phyloP scores from a whole-genome alignment of 2,329 filamentous ascomycete species.

The Anthostomella pinea region DNA sequence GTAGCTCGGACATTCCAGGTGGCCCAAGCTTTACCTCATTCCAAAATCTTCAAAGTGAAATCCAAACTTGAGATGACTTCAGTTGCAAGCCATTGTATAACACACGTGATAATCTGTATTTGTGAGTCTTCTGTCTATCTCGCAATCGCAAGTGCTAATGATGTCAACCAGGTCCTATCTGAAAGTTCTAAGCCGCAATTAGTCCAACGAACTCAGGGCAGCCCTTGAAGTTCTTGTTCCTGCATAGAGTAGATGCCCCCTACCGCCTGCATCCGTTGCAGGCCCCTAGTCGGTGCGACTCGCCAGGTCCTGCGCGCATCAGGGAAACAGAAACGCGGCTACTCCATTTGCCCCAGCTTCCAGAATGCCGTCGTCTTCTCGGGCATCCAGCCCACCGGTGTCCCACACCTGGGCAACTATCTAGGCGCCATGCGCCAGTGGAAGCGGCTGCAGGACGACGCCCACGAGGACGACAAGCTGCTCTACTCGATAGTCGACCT shows the following conservation, averaged over 20 bases:
- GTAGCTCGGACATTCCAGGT: no score
- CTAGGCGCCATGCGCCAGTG: conserved; percentile 85
- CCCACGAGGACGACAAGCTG: conserved; percentile 56
- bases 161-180: no score
- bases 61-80: no score
- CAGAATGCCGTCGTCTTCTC: conserved; percentile 69
- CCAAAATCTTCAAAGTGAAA: conserved; percentile 20
- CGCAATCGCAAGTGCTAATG: no score
- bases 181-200: no score
- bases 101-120: no score
- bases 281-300: conserved; percentile 15
- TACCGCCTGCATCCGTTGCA: conserved; percentile 17
- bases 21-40: conserved; percentile 19
- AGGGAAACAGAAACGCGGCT: conserved; percentile 6
- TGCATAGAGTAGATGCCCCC: conserved; percentile 16
- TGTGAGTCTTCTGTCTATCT: no score
- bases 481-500: conserved; percentile 90
- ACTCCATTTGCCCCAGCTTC: neutral
- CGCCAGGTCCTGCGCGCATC: conserved; percentile 5
- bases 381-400: conserved; percentile 92
- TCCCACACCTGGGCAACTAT: conserved; percentile 95
- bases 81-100: neutral
- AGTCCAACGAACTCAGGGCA: no score
- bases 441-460: conserved; percentile 72
- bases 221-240: neutral